These are phyloP conservation scores for Phytophthora cryptogea DNA, from an alignment of 352 stramenopile species.

Conservation along the genomic window DNA sequence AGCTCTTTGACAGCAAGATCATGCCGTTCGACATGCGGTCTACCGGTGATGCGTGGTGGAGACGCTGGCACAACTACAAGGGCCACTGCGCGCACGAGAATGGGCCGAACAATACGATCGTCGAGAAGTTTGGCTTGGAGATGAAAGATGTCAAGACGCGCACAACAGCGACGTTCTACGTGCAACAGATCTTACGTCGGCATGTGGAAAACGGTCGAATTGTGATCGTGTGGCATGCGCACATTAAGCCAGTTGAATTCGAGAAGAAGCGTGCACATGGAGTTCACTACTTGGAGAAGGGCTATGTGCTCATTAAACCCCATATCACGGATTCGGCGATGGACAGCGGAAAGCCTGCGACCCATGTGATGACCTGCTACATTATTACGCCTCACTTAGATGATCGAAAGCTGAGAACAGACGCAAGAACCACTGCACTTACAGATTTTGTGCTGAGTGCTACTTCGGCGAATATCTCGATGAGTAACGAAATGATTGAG, in stretches of 20 bases:
- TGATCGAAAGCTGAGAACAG: conserved; percentile 26
- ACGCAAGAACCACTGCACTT: conserved; percentile 37
- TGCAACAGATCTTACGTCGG: conserved; percentile 57
- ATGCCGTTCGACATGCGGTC: conserved; percentile 42
- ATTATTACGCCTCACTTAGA: conserved; percentile 51
- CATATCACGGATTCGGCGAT: conserved; percentile 15
- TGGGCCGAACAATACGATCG: conserved; percentile 51
- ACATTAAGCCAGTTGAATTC: conserved; percentile 62
- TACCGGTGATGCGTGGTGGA: conserved; percentile 45
- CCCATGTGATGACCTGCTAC: conserved; percentile 54
- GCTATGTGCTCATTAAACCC: conserved; percentile 63
- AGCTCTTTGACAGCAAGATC: conserved; percentile 40
- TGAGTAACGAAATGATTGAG: conserved; percentile 57
- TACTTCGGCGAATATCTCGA: conserved; percentile 43
- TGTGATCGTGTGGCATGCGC: conserved; percentile 62
- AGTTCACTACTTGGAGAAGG: conserved; percentile 51
- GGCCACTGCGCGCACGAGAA: conserved; percentile 27
- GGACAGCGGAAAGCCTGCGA: conserved; percentile 22
- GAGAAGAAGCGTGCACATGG: conserved; percentile 37
- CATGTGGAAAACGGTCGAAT: conserved; percentile 56
- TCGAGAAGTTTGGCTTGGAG: conserved; percentile 64
- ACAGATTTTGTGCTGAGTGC: conserved; percentile 52
- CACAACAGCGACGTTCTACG: conserved; percentile 52
- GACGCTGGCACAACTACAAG: conserved; percentile 36
- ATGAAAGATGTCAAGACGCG: conserved; percentile 48